These are phyloP conservation scores for Colletotrichum sojae DNA, from an alignment of 2,329 filamentous ascomycete species.

Conservation along the genomic window DNA sequence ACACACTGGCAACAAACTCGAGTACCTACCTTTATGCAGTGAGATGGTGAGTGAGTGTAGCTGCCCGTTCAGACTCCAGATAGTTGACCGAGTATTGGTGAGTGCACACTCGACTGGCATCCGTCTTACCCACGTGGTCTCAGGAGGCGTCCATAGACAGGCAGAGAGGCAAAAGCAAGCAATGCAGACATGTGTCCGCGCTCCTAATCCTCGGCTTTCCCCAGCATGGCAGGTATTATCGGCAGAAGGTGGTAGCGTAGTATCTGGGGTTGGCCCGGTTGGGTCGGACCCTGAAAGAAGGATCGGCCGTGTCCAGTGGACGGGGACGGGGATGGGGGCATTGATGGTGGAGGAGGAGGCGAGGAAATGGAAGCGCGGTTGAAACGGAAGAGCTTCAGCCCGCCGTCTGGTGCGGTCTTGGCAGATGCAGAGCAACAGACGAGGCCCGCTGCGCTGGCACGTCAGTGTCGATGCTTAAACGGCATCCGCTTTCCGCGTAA, in stretches of 20 bases:
- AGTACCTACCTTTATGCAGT: not conserved
- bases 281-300: constrained; percentile 40
- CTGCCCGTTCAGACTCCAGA: too few relatives aligned
- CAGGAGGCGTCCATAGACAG: too few relatives aligned
- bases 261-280: constrained; percentile 37
- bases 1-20: not conserved
- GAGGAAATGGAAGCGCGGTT: constrained; percentile 29
- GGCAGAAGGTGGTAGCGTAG: constrained; percentile 29
- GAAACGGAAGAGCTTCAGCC: constrained; percentile 40
- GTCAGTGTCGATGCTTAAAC: constrained; percentile 18
- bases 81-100: too few relatives aligned
- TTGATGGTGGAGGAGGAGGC: constrained; percentile 20
- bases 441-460: constrained; percentile 36
- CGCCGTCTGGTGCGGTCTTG: constrained; percentile 36
- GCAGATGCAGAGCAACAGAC: constrained; percentile 35
- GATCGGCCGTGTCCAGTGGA: constrained; percentile 38
- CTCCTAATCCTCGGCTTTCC: not conserved
- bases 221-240: constrained; percentile 24
- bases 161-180: not conserved
- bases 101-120: too few relatives aligned
- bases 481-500: not conserved
- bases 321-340: constrained; percentile 17
- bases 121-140: too few relatives aligned
- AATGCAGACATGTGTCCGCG: not conserved
- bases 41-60: too few relatives aligned